Conservation (phyloP, 1,284 basidiomycete genomes). For the Cutaneotrichosporon sp. region DNA sequence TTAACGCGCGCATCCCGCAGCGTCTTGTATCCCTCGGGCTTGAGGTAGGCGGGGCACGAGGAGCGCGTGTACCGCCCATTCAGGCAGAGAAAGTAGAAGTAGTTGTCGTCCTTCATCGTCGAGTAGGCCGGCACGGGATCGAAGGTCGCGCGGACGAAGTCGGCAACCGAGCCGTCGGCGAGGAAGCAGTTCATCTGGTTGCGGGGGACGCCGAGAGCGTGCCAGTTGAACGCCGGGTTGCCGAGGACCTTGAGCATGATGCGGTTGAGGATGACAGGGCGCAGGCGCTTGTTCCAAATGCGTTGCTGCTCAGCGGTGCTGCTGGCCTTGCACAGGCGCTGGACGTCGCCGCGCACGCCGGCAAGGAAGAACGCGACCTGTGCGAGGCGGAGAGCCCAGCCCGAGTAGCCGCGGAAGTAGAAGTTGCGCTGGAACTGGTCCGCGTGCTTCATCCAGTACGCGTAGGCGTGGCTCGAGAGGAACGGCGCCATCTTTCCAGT, state of each 20-base stretch:
- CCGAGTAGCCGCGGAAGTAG: conserved; percentile 73
- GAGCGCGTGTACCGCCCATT: conserved; percentile 66
- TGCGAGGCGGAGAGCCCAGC: conserved; percentile 69
- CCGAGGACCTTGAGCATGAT: conserved; percentile 65
- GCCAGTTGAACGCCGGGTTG: conserved; percentile 74
- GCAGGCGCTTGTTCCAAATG: conserved; percentile 66
- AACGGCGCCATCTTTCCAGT: conserved; percentile 69
- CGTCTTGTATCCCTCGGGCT: conserved; percentile 64
- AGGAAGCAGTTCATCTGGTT: conserved; percentile 73
- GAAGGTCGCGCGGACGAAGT: conserved; percentile 65
- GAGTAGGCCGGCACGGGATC: conserved; percentile 63
- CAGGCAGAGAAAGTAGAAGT: conserved; percentile 70
- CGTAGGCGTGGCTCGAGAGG: conserved; percentile 62
- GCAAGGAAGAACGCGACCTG: conserved; percentile 64
- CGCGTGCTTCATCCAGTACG: conserved; percentile 69
- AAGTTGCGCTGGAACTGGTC: conserved; percentile 67
- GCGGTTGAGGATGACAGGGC: conserved; percentile 68
- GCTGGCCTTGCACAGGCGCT: conserved; percentile 61
- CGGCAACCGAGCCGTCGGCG: conserved; percentile 63
- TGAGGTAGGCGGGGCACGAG: conserved; percentile 75
- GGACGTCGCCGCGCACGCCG: conserved; percentile 63
- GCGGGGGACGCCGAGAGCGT: conserved; percentile 74
- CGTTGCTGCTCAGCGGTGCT: conserved; percentile 64
- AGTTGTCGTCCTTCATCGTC: conserved; percentile 63
- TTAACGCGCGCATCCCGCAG: conserved; percentile 62